A percentile compares a stretch with the other conserved stretches of the same genome.
phyloP scores from a whole-genome alignment of 1,139 yeast genomes.

The Suhomyces terraborum region DNA sequence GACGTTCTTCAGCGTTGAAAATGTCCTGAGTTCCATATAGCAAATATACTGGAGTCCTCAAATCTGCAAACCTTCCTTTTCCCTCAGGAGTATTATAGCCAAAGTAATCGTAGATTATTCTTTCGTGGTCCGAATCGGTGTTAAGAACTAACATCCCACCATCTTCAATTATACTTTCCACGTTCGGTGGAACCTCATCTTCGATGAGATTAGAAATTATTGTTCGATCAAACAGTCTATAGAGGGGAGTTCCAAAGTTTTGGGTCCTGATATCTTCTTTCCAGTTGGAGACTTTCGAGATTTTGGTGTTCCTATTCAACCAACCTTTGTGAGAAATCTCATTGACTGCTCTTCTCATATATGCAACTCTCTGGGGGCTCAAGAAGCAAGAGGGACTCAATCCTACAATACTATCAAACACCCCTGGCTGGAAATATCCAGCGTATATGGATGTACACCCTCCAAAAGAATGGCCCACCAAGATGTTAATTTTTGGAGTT shows the following conservation, averaged over 20 bases:
- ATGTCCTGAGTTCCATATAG: constrained; percentile 15
- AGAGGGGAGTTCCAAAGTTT: background rate
- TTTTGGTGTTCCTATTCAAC: background rate
- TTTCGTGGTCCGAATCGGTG: constrained; percentile 4
- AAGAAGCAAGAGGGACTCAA: background rate
- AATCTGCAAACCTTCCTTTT: constrained; percentile 1
- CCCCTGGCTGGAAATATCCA: constrained; percentile 9
- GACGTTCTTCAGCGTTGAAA: constrained; percentile 1
- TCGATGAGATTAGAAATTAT: constrained; percentile 9
- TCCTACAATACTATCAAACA: constrained; percentile 6
- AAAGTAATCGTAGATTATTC: constrained; percentile 3
- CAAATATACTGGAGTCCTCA: constrained; percentile 17
- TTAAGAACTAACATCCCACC: constrained; percentile 2
- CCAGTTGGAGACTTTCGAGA: background rate
- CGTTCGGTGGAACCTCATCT: constrained; percentile 10
- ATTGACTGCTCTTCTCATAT: constrained; percentile 1
- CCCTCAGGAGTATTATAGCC: background rate
- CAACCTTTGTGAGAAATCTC: constrained; percentile 2
- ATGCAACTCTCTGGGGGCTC: background rate
- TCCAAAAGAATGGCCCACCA: constrained; percentile 19
- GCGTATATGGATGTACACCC: constrained; percentile 13
- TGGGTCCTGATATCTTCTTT: background rate
- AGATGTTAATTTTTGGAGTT: constrained; percentile 8
- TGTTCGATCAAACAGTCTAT: constrained; percentile 2
- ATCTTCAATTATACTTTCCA: background rate